A percentile compares a stretch with the other conserved stretches of the same genome.
These are phyloP conservation scores for Vitis hybrid DNA, from an alignment of 177 flowering plant species.

Conservation along the genomic window DNA sequence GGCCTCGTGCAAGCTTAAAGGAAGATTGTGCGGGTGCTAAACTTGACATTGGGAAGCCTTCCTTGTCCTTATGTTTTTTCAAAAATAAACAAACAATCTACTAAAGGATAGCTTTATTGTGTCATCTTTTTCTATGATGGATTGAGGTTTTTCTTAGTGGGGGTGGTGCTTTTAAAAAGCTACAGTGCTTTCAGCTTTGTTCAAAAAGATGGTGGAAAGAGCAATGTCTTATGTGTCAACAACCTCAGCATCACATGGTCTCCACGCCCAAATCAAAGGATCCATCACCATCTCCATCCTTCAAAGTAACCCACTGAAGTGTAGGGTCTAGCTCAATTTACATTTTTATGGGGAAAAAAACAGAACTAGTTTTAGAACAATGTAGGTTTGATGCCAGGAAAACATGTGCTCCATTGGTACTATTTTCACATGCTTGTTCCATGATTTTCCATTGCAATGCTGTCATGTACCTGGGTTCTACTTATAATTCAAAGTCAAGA, in stretches of 20 bases:
- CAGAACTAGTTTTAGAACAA: too few relatives aligned
- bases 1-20: too few relatives aligned
- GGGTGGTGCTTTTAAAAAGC: constrained; percentile 27
- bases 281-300: constrained; percentile 17
- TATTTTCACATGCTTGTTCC: not conserved
- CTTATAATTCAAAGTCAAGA: not conserved
- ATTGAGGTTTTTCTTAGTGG: not conserved
- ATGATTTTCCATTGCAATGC: not conserved
- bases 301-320: not conserved
- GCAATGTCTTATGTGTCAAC: not conserved
- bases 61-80: too few relatives aligned
- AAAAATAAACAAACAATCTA: too few relatives aligned
- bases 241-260: constrained; percentile 15
- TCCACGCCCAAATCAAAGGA: constrained; percentile 15
- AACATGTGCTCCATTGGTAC: not conserved
- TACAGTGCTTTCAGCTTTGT: constrained; percentile 24
- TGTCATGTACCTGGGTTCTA: not conserved
- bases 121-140: not conserved
- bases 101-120: too few relatives aligned
- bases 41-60: too few relatives aligned
- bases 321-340: not conserved
- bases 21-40: too few relatives aligned
- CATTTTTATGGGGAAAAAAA: not conserved
- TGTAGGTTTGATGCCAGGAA: not conserved
- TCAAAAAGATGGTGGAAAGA: constrained; percentile 8